Evolutionary conservation across 257 asterid species (phyloP), one percentile per base, ranked within the genome.

Genomic region (Scutellaria baicalensis): DNA sequence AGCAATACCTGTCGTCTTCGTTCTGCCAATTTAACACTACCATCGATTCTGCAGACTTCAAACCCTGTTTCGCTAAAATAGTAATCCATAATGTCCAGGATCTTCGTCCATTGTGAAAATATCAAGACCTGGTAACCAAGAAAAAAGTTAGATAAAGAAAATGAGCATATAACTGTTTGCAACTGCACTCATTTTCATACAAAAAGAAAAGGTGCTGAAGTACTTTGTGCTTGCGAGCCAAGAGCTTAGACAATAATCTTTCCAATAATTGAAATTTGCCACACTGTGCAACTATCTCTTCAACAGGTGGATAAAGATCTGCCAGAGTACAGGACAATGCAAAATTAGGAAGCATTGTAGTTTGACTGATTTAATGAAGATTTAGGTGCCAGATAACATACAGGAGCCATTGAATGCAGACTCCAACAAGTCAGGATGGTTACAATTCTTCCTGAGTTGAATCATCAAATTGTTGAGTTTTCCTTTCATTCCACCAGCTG

Each of bases 351-450:
- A 81, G 10, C 68, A 48, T 45, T 68, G 14, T 20, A 55, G 51
- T 18, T 35, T 48, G 11, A 39, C 33, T 8, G 9, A 72, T 3
- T 70, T n/a, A 17, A 62, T 12, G 2, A 44, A 56, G 59, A 27
- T 33, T 61, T 61, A 61, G 72, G 44, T 39, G 73, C 71, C 52
- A 60, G 71, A 67, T 11, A 51, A 85, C 97, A 75, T 91, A 94
- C 99, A 66, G 47, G 98, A 89, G 70, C 89, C 88, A 76, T 88
- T 83, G 79, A 83, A 94, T 51, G 80, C 85, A 59, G 97, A 86
- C 83, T 94, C 96, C 86, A 94, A 83, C 44, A 94, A 92, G 72
- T 94, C 99, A 66, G 99, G 99, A 72, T 94, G 99, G 84, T 88
- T 86, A 89, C 99, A 94, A 64, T 88, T 89, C 85, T 94, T 94